Evolutionary conservation across 2,329 filamentous ascomycete species (phyloP), one percentile per base, ranked within the genome.

Genomic region (Ophiobolus disseminans): DNA sequence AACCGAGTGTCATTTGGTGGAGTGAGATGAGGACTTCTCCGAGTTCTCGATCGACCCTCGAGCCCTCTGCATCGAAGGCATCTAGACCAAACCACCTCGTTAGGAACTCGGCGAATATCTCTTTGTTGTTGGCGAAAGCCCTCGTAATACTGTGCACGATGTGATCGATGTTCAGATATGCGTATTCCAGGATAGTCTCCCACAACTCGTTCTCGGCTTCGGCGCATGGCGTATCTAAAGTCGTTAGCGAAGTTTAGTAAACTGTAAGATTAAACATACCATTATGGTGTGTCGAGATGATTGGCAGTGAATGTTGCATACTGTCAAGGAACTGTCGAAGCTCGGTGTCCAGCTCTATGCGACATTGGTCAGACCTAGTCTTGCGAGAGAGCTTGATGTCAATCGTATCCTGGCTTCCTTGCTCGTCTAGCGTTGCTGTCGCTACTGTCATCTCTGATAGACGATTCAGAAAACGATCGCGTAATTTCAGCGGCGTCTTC

Each of bases 41-140:
- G 0, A 62, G 37, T 2, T 53, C 49, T 2, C 16, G 21, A 5
- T 62, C 50, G 0, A 44, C 3, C 5, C n/a, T 28, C 0, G 36
- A 44, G 1, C 40, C 25, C 1, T n/a, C 8, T 0, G 30, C 4
- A 1, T 34, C 26, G 1, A 17, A 1, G 13, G 50, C 41, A 5
- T 48, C 25, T 1, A 57, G n/a, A 9, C 53, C 53, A n/a, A 48
- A 31, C 21, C 45, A 35, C 4, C 25, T 42, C 0, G 32, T 47
- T 0, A 61, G 21, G 1, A 57, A 22, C 8, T 53, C 23, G 0
- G 35, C 39, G 7, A 43, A 57, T 0, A 16, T 35, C 2, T 10
- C 9, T 2, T 25, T 3, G 16, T 55, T 25, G 0, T 23, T 10
- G 0, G 28, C 2, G 8, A 62, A 55, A 2, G 0, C 31, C 1